Conservation (phyloP, 768 basidiomycete genomes). For the Boletus subcaerulescens region DNA sequence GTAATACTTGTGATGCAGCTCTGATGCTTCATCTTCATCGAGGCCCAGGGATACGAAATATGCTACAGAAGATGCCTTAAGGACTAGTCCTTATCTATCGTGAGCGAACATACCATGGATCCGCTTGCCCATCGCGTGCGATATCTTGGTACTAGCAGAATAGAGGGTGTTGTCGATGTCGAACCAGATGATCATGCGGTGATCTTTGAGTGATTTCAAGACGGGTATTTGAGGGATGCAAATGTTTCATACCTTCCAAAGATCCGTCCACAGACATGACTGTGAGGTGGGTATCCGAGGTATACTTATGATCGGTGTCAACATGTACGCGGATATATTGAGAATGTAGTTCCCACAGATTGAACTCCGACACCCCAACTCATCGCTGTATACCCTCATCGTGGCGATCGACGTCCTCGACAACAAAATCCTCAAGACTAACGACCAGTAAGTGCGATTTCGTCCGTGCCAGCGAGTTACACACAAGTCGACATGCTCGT, state of each 20-base stretch:
- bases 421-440: constrained; percentile 43
- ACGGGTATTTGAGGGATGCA: not conserved
- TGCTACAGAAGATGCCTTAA: constrained; percentile 36
- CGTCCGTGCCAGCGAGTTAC: constrained; percentile 10
- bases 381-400: constrained; percentile 11
- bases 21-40: constrained; percentile 63
- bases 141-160: constrained; percentile 69
- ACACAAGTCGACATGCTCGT: not conserved
- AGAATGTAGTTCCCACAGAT: constrained; percentile 23
- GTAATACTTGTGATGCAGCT: constrained; percentile 71
- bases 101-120: constrained; percentile 58
- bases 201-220: constrained; percentile 38
- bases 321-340: constrained; percentile 8
- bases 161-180: constrained; percentile 91
- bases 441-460: constrained; percentile 38
- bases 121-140: constrained; percentile 72
- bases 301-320: constrained; percentile 3
- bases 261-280: constrained; percentile 21
- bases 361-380: constrained; percentile 23
- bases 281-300: constrained; percentile 23
- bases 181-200: constrained; percentile 67
- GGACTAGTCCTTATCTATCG: not conserved
- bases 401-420: constrained; percentile 28
- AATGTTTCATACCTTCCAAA: constrained; percentile 23
- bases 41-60: constrained; percentile 75